Evolutionary conservation across 805 yeast genomes (phyloP).

Genomic region (Wickerhamiella dianesei): DNA sequence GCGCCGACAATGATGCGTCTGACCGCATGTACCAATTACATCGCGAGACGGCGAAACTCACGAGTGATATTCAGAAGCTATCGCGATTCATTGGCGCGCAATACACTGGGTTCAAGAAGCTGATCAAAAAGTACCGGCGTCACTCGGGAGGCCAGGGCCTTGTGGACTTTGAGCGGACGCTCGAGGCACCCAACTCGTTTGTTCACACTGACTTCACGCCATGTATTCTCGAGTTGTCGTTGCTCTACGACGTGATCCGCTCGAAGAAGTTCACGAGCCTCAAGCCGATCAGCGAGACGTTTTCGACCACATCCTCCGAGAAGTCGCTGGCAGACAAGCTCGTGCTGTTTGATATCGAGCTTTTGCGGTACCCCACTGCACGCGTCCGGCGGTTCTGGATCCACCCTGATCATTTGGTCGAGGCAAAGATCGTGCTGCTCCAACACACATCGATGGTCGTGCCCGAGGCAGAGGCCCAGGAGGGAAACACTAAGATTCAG

Average conservation of each 20-base stretch:
- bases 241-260: conserved; percentile 38
- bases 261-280: conserved; percentile 15
- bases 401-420: conserved; percentile 47
- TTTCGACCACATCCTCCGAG: background rate
- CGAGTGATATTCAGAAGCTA: conserved; percentile 45
- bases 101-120: conserved; percentile 55
- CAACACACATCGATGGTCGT: conserved; percentile 21
- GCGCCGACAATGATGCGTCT: background rate
- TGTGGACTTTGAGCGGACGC: conserved; percentile 21
- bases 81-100: conserved; percentile 62
- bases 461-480: conserved; percentile 10
- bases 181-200: conserved; percentile 41
- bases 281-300: conserved; percentile 1
- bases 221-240: conserved; percentile 46
- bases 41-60: conserved; percentile 32
- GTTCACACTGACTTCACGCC: conserved; percentile 46
- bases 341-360: conserved; percentile 25
- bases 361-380: conserved; percentile 25
- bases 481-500: conserved; percentile 18
- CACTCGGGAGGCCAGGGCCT: conserved; percentile 26
- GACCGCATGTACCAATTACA: conserved; percentile 18
- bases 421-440: conserved; percentile 35
- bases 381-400: conserved; percentile 35
- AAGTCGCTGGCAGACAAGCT: conserved; percentile 4
- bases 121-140: conserved; percentile 53